Evolutionary conservation across 352 stramenopile genomes (phyloP).

Genomic region (Pythium aquatile): DNA sequence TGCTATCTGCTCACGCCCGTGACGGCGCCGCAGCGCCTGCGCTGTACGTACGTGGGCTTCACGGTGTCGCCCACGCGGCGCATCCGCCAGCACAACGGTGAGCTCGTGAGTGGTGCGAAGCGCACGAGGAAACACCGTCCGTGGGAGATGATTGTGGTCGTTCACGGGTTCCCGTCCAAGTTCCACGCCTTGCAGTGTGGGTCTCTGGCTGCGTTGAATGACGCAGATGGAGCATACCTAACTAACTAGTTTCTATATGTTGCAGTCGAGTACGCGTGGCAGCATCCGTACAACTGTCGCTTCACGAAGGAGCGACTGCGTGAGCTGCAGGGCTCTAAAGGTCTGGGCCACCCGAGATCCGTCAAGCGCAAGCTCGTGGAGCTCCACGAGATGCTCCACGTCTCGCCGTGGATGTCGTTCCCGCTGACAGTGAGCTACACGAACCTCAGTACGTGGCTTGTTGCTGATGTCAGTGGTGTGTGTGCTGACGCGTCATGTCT

Average conservation of each 20-base stretch:
- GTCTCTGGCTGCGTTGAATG: constrained; percentile 10
- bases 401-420: constrained; percentile 47
- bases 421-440: constrained; percentile 58
- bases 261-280: constrained; percentile 79
- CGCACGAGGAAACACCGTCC: constrained; percentile 53
- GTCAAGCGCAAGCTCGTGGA: constrained; percentile 74
- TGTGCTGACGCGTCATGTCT: constrained; percentile 3
- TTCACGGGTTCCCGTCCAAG: constrained; percentile 79
- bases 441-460: constrained; percentile 27
- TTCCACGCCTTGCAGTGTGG: constrained; percentile 73
- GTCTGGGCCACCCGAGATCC: constrained; percentile 46
- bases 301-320: constrained; percentile 43
- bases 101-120: constrained; percentile 63
- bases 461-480: neutral
- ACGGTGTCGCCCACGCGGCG: constrained; percentile 54
- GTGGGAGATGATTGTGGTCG: constrained; percentile 73
- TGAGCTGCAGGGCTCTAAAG: constrained; percentile 33
- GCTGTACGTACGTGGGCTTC: constrained; percentile 72
- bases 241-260: neutral
- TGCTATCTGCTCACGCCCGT: constrained; percentile 76
- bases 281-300: constrained; percentile 62
- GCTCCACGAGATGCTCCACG: constrained; percentile 60
- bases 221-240: neutral
- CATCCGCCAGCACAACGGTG: constrained; percentile 76
- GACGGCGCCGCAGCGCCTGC: constrained; percentile 44